Evolutionary conservation across 1,284 basidiomycete genomes (phyloP), one percentile per base, ranked within the genome.

Genomic region (Nidula niveotomentosa): DNA sequence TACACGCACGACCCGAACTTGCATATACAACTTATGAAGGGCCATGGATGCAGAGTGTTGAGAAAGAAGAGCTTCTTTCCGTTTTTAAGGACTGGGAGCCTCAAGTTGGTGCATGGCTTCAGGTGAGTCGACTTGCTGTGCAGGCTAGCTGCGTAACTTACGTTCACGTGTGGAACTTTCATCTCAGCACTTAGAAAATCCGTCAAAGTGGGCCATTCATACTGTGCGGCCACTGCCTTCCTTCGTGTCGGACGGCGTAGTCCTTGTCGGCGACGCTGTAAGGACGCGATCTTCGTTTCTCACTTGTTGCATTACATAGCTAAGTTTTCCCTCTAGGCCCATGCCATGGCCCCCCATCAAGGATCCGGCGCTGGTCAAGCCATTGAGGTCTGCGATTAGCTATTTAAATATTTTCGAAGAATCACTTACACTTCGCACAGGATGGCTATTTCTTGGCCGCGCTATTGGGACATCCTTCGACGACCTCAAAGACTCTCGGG

Each of bases 351-450:
- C 56, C 81, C 83, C 0, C 78, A 78, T 68, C 78, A 81, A 53
- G 82, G 83, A 1, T 67, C 80, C 1, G 83, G 83, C 13, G 81
- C 80, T 0, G 81, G 81, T 2, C 80, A 83, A 60, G 74, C 81
- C 6, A 75, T 85, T 37, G 83, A 85, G 69, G 82, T 81, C 13
- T 12, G 45, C 15, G n/a, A 10, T 18, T 39, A 35, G 30, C 39
- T n/a, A 36, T 48, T 8, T 41, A 2, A 13, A 13, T 17, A 41
- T 13, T 17, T 41, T 41, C 15, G 6, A 47, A 12, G 23, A 4
- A 10, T 47, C 12, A 47, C 12, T 10, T 51, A 12, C 51, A 50
- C 35, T 6, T 41, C 45, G n/a, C 10, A 23, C 54, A 75, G 74
- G 73, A 76, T 51, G 72, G 72, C 10, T 73, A 69, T 52, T 56